These are phyloP conservation scores for Talaromyces sp. DNA, from an alignment of 2,329 filamentous ascomycete species.

Conservation along the genomic window DNA sequence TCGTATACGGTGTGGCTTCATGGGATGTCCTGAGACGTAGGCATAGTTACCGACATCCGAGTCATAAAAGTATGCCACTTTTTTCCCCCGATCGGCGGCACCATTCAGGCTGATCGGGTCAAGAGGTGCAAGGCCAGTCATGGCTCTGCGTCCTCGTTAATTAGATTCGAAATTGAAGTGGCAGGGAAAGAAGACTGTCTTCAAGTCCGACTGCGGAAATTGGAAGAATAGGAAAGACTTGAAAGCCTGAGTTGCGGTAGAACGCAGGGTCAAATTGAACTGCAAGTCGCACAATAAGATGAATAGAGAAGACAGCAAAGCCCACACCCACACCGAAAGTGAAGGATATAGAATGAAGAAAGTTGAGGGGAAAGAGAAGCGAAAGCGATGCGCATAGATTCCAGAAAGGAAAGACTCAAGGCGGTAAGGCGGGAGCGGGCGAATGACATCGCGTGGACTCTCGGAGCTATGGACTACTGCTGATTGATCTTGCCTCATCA, in stretches of 20 bases:
- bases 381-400: conserved; percentile 3
- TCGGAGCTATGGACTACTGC: conserved; percentile 15
- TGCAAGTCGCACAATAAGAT: neutral
- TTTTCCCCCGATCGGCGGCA: conserved; percentile 60
- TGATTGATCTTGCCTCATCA: conserved; percentile 13
- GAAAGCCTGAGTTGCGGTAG: neutral
- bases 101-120: conserved; percentile 52
- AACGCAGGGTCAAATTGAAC: neutral
- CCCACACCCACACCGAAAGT: neutral
- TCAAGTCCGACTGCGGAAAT: neutral
- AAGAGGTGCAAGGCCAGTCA: conserved; percentile 29
- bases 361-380: conserved; percentile 10
- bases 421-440: conserved; percentile 15
- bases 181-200: conserved; percentile 1
- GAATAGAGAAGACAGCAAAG: neutral
- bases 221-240: neutral
- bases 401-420: conserved; percentile 12
- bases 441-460: conserved; percentile 10
- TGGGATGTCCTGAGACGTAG: conserved; percentile 72
- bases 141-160: conserved; percentile 12
- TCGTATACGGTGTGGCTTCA: conserved; percentile 66
- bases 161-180: neutral
- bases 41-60: conserved; percentile 98
- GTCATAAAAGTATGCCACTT: conserved; percentile 97
- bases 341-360: neutral